Evolutionary conservation across 257 asterid species (phyloP), one percentile per base, ranked within the genome.

Genomic region (Lantana camara): DNA sequence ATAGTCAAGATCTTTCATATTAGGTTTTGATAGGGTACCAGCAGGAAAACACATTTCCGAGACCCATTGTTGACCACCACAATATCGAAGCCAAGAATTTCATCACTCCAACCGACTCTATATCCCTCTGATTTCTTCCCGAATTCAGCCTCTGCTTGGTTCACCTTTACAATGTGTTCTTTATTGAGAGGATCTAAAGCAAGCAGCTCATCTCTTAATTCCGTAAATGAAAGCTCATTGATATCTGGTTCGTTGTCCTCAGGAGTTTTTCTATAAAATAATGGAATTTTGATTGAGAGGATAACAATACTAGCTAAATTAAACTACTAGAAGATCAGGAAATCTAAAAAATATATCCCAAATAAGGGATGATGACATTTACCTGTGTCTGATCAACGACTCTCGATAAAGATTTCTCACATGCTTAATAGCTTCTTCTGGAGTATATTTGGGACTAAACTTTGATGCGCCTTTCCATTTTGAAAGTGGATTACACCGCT

Each of bases 11-110:
- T 94, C 97, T 59, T 84, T 90, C 95, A 88, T 81, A 74, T 84
- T 87, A 58, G 93, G 97, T 58, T 90, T 88, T 12, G 95, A 84
- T 3, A 90, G 76, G 51, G 96, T 87, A 75, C 99, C 99, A 47
- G 88, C 95, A 1, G 97, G 96, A 55, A 94, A 94, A 74, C 99
- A 94, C 13, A 79, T 84, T 64, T 94, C 99, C 0, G 99, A 90
- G 53, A 94, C 99, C 99, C 99, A 94, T 51, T 94, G 99, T 71
- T 94, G 99, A 57, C 99, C 99, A 57, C 99, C 99, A 49, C 99
- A 94, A 75, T n/a, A n/a, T 94, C 97, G 42, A 90, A 94, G 51
- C 99, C 99, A 72, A 94, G 78, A 72, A 94, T 94, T 76, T 94
- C 99, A 44, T 94, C 97, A 42, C 96, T 94, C 96, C 96, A 90